Conservation (phyloP, 169 alveolate species). For the Theileria parva region DNA sequence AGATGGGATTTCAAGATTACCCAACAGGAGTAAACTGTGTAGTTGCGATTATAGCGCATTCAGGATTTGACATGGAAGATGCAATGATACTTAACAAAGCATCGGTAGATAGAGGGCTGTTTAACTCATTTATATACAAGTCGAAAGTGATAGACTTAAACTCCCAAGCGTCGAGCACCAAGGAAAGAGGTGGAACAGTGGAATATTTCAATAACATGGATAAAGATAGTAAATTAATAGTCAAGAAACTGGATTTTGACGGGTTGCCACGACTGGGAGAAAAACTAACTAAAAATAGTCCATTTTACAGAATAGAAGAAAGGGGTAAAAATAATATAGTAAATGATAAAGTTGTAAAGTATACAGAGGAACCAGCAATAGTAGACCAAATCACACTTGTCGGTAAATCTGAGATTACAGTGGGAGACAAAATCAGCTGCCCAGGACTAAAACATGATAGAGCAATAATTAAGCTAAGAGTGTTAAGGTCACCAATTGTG, state of each 20-base stretch:
- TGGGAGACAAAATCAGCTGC: conserved; percentile 38
- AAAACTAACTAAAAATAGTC: conserved; percentile 70
- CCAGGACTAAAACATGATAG: conserved; percentile 45
- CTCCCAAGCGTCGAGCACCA: conserved; percentile 21
- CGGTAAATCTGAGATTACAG: conserved; percentile 43
- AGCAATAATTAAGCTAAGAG: conserved; percentile 68
- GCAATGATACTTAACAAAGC: conserved; percentile 98
- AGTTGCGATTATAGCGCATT: conserved; percentile 98
- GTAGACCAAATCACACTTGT: conserved; percentile 61
- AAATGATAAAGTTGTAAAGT: conserved; percentile 57
- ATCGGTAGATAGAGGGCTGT: conserved; percentile 98
- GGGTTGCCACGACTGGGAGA: conserved; percentile 84
- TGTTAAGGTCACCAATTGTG: conserved; percentile 91
- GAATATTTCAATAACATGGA: conserved; percentile 51
- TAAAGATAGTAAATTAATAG: conserved; percentile 29
- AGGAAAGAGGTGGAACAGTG: conserved; percentile 15
- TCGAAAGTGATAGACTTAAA: conserved; percentile 81
- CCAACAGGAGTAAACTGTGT: conserved; percentile 99
- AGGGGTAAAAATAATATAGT: conserved; percentile 49
- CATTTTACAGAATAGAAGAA: conserved; percentile 70
- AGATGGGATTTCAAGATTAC: conserved; percentile 92
- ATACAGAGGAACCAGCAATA: conserved; percentile 58
- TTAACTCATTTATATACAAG: conserved; percentile 96
- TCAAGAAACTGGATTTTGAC: conserved; percentile 66
- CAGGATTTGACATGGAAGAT: conserved; percentile 99